Evolutionary conservation across 495 filamentous ascomycete genomes (phyloP).

Genomic region (Cairneyella variabilis): DNA sequence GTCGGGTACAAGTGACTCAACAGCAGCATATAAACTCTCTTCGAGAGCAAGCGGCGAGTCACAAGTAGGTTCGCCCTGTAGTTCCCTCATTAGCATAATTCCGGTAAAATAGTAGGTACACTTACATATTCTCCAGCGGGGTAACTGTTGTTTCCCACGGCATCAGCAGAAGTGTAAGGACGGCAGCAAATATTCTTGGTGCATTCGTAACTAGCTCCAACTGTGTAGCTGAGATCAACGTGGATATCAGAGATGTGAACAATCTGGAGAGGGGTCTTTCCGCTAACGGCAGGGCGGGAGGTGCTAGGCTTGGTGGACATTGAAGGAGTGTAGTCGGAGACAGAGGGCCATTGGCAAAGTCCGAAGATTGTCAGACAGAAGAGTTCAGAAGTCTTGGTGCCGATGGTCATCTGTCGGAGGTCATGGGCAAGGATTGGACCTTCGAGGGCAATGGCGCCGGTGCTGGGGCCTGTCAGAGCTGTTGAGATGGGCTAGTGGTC

Average conservation of each 20-base stretch:
- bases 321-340: slow-evolving; percentile 37
- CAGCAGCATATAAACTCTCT: slow-evolving; percentile 48
- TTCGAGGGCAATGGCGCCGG: slow-evolving; percentile 42
- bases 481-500: background rate
- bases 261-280: slow-evolving; percentile 42
- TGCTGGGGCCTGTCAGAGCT: slow-evolving; percentile 14
- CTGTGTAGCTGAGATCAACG: slow-evolving; percentile 47
- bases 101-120: background rate
- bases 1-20: slow-evolving; percentile 35
- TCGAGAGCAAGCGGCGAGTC: slow-evolving; percentile 48
- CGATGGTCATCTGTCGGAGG: slow-evolving; percentile 40
- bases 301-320: slow-evolving; percentile 40
- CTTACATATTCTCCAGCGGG: slow-evolving; percentile 35
- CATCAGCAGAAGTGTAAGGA: slow-evolving; percentile 39
- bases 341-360: slow-evolving; percentile 43
- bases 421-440: slow-evolving; percentile 45
- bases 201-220: slow-evolving; percentile 47
- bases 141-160: slow-evolving; percentile 36
- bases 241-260: slow-evolving; percentile 57
- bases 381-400: slow-evolving; percentile 43
- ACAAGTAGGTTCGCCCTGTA: slow-evolving; percentile 28
- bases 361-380: slow-evolving; percentile 47
- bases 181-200: slow-evolving; percentile 55
- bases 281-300: slow-evolving; percentile 38
- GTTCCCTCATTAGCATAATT: background rate